A percentile compares a stretch with the other conserved stretches of the same genome.
Evolutionary conservation across 2,329 filamentous ascomycete genomes (phyloP).

Genomic region (Bipolaris victoriae): DNA sequence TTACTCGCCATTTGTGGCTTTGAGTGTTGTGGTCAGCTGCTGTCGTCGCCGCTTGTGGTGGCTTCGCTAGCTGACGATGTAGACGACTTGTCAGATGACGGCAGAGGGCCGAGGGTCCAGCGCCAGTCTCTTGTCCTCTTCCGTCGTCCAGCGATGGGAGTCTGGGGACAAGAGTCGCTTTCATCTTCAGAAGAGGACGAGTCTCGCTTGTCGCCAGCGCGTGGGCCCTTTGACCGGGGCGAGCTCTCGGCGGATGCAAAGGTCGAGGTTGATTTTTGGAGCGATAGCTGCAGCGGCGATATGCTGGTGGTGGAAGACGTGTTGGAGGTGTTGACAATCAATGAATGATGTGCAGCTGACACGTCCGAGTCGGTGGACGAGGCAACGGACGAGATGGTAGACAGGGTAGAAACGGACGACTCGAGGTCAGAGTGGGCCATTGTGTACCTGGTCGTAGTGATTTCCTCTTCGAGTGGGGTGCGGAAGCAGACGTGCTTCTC

Average conservation of each 20-base stretch:
- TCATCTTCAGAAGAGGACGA: conserved; percentile 54
- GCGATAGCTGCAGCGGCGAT: conserved; percentile 17
- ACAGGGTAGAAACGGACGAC: conserved; percentile 47
- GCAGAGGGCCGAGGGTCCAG: conserved; percentile 61
- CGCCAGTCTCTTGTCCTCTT: conserved; percentile 63
- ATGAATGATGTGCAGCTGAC: conserved; percentile 25
- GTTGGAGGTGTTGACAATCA: conserved; percentile 17
- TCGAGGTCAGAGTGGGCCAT: conserved; percentile 63
- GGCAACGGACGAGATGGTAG: conserved; percentile 28
- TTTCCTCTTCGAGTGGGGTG: conserved; percentile 63
- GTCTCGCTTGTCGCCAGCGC: conserved; percentile 53
- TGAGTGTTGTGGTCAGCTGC: conserved; percentile 23
- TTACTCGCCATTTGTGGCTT: too few species aligned
- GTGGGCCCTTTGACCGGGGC: conserved; percentile 33
- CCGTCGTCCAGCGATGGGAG: conserved; percentile 59
- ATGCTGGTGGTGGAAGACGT: conserved; percentile 24
- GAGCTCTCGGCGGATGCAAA: conserved; percentile 35
- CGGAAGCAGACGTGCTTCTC: conserved; percentile 65
- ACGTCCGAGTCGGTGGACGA: conserved; percentile 17
- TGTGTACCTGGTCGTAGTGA: conserved; percentile 62
- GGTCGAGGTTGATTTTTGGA: conserved; percentile 13
- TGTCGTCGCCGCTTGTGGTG: conserved; percentile 35
- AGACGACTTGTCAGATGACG: conserved; percentile 30
- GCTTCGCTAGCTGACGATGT: conserved; percentile 29
- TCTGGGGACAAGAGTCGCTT: conserved; percentile 59